Evolutionary conservation across 2,329 filamentous ascomycete genomes (phyloP), one percentile per base, ranked within the genome.

Genomic region (Alternaria gansuensis): DNA sequence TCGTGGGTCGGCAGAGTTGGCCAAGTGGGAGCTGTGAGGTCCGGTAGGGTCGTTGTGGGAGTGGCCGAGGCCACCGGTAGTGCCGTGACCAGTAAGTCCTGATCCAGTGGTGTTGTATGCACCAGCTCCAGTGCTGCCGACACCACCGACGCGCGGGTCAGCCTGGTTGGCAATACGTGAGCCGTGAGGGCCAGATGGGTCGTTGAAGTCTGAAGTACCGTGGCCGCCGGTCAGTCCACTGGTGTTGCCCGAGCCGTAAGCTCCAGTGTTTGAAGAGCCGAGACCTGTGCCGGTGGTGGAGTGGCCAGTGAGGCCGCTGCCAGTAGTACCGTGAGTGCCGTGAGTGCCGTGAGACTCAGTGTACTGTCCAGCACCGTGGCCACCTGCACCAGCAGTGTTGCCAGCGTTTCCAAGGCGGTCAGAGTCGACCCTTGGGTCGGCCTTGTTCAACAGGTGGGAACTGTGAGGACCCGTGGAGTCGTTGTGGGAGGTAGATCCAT

Each of bases 171-270:
- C 51, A 21, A 55, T 39, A 39, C n/a, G 55, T 3, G 58, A 67
- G 39, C 66, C 65, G 68, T 78, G 76, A 8, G 74, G 75, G 4
- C 76, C 77, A 51, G 73, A 70, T n/a, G 75, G 77, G 50, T 61
- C 52, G 69, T 73, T 54, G 70, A 70, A 45, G 50, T 65, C 63
- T 28, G 48, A 24, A 9, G 55, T 58, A 14, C 44, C 44, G 26
- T 55, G 44, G 14, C 36, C 34, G 10, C 43, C 43, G 31, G 40
- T 31, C 33, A 46, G 9, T 24, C 60, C 51, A 43, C 59, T 64
- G 5, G 64, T 46, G 41, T 54, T 45, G n/a, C 51, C 41, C 56
- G 33, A 50, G 40, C 50, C 41, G 55, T 63, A 50, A 49, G 55
- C 60, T 24, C 63, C 64, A 9, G 60, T 59, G 28, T 23, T 43